phyloP scores from a whole-genome alignment of 2,329 filamentous ascomycete species.

The Fusarium continuum region DNA sequence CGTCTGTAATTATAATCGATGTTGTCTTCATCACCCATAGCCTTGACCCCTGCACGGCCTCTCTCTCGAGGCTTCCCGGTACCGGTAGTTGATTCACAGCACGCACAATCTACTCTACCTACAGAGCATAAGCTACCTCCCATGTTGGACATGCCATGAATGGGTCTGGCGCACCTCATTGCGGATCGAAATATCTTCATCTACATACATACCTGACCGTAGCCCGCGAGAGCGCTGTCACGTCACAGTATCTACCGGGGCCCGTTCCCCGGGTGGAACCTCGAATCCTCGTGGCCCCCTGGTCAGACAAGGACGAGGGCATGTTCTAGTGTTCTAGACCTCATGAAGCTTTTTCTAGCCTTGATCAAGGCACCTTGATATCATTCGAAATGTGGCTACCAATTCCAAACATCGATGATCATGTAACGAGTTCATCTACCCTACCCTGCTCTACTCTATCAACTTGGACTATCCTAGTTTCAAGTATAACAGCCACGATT shows the following conservation, averaged over 20 bases:
- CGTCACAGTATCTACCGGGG: background rate
- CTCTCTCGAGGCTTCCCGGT: conserved; percentile 8
- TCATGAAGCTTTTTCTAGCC: background rate
- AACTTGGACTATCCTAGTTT: background rate
- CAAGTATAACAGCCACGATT: background rate
- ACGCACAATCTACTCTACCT: no score
- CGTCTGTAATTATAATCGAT: background rate
- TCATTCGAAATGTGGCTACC: background rate
- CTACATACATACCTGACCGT: background rate
- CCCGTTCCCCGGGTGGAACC: conserved; percentile 23
- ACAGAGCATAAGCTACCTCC: no score
- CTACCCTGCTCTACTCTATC: no score
- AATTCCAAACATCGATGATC: conserved; percentile 10
- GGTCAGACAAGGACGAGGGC: background rate
- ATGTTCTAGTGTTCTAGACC: conserved; percentile 20
- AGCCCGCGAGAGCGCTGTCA: no score
- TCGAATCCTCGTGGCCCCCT: conserved; percentile 30
- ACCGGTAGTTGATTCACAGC: conserved; percentile 1
- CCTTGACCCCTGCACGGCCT: conserved; percentile 4
- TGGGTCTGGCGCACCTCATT: background rate
- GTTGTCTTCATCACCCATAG: background rate
- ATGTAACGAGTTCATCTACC: background rate
- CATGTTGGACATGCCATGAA: background rate
- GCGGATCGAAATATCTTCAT: background rate
- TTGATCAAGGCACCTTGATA: background rate